Evolutionary conservation across 768 basidiomycete genomes (phyloP).

Genomic region (Amanita phalloides): DNA sequence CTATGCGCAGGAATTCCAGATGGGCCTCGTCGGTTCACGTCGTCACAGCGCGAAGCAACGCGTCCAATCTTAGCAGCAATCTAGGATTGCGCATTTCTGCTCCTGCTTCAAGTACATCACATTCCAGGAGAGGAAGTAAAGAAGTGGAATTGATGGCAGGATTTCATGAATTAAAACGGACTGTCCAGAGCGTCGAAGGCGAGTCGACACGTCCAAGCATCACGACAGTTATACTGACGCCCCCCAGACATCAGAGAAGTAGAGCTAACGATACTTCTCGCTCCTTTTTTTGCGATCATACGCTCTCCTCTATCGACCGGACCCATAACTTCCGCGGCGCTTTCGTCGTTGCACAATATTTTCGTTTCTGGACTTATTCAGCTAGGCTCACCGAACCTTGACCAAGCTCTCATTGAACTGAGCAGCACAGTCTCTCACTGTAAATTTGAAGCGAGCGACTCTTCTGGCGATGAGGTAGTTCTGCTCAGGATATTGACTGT

Average conservation of each 20-base stretch:
- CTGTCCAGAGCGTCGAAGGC: conserved; percentile 62
- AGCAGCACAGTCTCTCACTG: conserved; percentile 90
- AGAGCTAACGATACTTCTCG: conserved; percentile 54
- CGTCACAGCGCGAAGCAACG: conserved; percentile 51
- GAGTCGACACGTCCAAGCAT: conserved; percentile 11
- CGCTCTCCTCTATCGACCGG: conserved; percentile 92
- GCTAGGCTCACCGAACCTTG: conserved; percentile 41
- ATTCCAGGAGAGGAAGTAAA: conserved; percentile 40
- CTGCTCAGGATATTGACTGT: conserved; percentile 85
- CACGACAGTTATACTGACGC: conserved; percentile 2
- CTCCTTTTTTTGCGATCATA: conserved; percentile 89
- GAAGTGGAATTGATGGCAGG: conserved; percentile 85
- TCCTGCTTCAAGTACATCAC: conserved; percentile 29
- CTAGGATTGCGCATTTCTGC: conserved; percentile 61
- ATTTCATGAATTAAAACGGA: conserved; percentile 78
- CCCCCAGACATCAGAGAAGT: conserved; percentile 45
- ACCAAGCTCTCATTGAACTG: conserved; percentile 65
- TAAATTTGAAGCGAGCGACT: conserved; percentile 96
- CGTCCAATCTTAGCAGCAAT: conserved; percentile 53
- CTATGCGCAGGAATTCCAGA: conserved; percentile 96
- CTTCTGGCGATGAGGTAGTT: conserved; percentile 95
- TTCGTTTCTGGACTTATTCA: conserved; percentile 71
- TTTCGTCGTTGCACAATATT: conserved; percentile 81
- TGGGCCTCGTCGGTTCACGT: conserved; percentile 77
- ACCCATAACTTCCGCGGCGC: conserved; percentile 91